Conservation (phyloP, 805 yeast species). For the Saturnispora ahearnii region DNA sequence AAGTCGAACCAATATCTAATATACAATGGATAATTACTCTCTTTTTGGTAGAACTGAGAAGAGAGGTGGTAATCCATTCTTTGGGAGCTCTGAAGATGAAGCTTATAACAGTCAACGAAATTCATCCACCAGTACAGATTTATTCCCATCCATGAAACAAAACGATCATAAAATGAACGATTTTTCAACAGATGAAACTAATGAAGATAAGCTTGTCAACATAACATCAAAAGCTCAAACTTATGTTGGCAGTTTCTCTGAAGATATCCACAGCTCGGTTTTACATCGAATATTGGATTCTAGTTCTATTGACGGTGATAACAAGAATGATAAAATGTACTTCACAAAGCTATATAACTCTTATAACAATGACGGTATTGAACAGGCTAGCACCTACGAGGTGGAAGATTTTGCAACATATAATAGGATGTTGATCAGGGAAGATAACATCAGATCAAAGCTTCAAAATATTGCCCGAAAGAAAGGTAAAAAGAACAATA, state of each 20-base stretch:
- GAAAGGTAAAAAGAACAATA: constrained; percentile 7
- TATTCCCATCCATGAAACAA: constrained; percentile 1
- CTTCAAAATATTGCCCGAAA: constrained; percentile 11
- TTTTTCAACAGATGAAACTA: background rate
- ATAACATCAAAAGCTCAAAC: background rate
- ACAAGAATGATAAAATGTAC: constrained; percentile 12
- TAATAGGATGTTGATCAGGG: constrained; percentile 18
- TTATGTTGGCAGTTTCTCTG: background rate
- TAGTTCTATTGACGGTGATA: constrained; percentile 10
- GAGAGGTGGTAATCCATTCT: background rate
- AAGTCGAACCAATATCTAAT: background rate
- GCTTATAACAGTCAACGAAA: background rate
- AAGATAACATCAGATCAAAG: constrained; percentile 20
- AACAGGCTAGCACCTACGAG: background rate
- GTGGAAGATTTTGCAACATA: constrained; percentile 26
- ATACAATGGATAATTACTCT: constrained; percentile 4
- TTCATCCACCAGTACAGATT: background rate
- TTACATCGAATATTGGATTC: constrained; percentile 19
- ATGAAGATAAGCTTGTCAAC: background rate
- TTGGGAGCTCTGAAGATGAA: background rate
- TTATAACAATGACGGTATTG: constrained; percentile 6
- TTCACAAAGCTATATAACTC: constrained; percentile 21
- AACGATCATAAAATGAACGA: background rate
- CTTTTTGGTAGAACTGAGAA: constrained; percentile 1
- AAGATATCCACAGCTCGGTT: constrained; percentile 19